Evolutionary conservation across 1,284 basidiomycete genomes (phyloP).

Genomic region (Xerocomus nothofagi): DNA sequence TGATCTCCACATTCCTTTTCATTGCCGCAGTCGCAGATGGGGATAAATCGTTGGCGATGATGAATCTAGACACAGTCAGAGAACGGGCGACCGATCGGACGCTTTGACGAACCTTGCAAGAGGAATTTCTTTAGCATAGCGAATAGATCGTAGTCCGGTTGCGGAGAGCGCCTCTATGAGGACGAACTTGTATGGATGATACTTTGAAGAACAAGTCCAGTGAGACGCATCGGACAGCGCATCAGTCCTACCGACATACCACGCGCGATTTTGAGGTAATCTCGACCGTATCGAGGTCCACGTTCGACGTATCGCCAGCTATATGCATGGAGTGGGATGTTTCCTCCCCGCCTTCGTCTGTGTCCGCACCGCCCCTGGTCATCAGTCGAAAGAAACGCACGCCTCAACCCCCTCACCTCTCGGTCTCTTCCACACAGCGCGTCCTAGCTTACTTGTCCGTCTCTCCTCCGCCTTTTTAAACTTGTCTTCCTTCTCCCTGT

Average conservation of each 20-base stretch:
- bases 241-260: slow-evolving; percentile 21
- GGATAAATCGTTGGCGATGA: slow-evolving; percentile 94
- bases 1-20: slow-evolving; percentile 86
- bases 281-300: slow-evolving; percentile 3
- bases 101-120: slow-evolving; percentile 64
- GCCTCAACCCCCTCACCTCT: slow-evolving; percentile 21
- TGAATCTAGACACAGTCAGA: slow-evolving; percentile 47
- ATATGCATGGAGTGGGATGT: neutral
- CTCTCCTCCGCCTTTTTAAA: slow-evolving; percentile 51
- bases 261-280: slow-evolving; percentile 15
- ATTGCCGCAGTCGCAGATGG: slow-evolving; percentile 85
- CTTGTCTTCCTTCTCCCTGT: slow-evolving; percentile 64
- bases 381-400: slow-evolving; percentile 22
- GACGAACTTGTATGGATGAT: slow-evolving; percentile 67
- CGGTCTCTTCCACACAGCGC: slow-evolving; percentile 26
- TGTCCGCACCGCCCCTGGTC: neutral
- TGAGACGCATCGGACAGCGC: slow-evolving; percentile 1
- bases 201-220: slow-evolving; percentile 32
- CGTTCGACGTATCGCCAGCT: neutral
- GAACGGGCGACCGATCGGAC: neutral
- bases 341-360: slow-evolving; percentile 6
- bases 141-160: slow-evolving; percentile 93
- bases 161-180: slow-evolving; percentile 96
- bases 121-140: slow-evolving; percentile 98
- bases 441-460: slow-evolving; percentile 30